Evolutionary conservation across 768 basidiomycete species (phyloP).

Genomic region (Hypholoma sublateritium): DNA sequence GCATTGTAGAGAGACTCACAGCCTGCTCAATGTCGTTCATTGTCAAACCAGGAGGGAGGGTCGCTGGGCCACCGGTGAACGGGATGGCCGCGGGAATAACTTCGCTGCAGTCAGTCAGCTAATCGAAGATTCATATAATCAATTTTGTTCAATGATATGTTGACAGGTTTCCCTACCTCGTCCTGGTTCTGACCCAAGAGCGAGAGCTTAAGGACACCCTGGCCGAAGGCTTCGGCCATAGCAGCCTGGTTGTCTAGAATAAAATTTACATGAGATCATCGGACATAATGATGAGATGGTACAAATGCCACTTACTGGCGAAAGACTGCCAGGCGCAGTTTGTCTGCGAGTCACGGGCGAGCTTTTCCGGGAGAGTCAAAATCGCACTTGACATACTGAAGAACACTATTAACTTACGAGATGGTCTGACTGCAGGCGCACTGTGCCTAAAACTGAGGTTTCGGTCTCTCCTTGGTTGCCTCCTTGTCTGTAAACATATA

Average conservation of each 20-base stretch:
- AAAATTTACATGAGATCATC: no score
- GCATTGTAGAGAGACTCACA: constrained; percentile 5
- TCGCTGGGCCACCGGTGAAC: constrained; percentile 9
- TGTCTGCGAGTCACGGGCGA: constrained; percentile 39
- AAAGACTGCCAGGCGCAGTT: constrained; percentile 47
- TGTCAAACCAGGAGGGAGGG: constrained; percentile 16
- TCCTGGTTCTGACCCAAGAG: constrained; percentile 37
- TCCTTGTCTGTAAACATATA: constrained; percentile 24
- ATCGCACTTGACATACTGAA: background rate
- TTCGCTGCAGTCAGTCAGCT: constrained; percentile 38
- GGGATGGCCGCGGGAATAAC: constrained; percentile 32
- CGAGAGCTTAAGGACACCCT: constrained; percentile 43
- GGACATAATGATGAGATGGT: background rate
- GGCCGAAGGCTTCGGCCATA: constrained; percentile 33
- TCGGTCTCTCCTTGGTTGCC: constrained; percentile 36
- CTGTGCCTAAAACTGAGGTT: constrained; percentile 38
- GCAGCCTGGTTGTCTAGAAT: constrained; percentile 27
- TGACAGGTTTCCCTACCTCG: background rate
- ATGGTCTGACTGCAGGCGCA: constrained; percentile 44
- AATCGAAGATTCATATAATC: constrained; percentile 16
- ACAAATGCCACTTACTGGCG: constrained; percentile 26
- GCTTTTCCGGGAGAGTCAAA: constrained; percentile 8
- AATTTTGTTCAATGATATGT: background rate
- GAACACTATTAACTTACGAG: constrained; percentile 17
- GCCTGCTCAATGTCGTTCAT: constrained; percentile 19